These are phyloP conservation scores for Fusarium sp. DNA, from an alignment of 2,329 filamentous ascomycete species.

Conservation along the genomic window DNA sequence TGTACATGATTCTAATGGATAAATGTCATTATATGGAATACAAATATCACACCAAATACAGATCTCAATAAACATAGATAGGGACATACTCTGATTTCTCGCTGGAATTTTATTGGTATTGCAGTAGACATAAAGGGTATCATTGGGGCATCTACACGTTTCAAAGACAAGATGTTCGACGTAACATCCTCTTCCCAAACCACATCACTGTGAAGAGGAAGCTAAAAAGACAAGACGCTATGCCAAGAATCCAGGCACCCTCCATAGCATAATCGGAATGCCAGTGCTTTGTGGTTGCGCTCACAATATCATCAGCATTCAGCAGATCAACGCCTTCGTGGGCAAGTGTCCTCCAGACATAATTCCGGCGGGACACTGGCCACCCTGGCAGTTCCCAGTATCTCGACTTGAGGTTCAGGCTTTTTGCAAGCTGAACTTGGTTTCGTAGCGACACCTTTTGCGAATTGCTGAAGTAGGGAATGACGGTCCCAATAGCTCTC, in stretches of 20 bases:
- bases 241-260: conserved; percentile 38
- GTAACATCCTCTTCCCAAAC: conserved; percentile 33
- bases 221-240: conserved; percentile 34
- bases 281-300: conserved; percentile 45
- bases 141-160: neutral
- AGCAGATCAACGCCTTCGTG: conserved; percentile 69
- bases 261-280: conserved; percentile 35
- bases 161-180: neutral
- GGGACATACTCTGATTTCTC: too few species aligned
- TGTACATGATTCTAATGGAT: too few species aligned
- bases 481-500: conserved; percentile 63
- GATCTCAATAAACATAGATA: too few species aligned
- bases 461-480: conserved; percentile 53
- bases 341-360: conserved; percentile 68
- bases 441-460: conserved; percentile 58
- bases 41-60: too few species aligned
- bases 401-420: conserved; percentile 65
- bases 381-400: conserved; percentile 74
- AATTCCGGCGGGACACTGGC: conserved; percentile 68
- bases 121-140: neutral
- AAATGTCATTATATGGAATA: too few species aligned
- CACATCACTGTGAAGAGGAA: conserved; percentile 35
- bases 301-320: conserved; percentile 72
- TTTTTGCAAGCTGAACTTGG: conserved; percentile 63
- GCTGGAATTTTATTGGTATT: neutral